A percentile compares a stretch with the other conserved stretches of the same genome.
Evolutionary conservation across 2,329 filamentous ascomycete species (phyloP).

Genomic region (Aschersonia sp.): DNA sequence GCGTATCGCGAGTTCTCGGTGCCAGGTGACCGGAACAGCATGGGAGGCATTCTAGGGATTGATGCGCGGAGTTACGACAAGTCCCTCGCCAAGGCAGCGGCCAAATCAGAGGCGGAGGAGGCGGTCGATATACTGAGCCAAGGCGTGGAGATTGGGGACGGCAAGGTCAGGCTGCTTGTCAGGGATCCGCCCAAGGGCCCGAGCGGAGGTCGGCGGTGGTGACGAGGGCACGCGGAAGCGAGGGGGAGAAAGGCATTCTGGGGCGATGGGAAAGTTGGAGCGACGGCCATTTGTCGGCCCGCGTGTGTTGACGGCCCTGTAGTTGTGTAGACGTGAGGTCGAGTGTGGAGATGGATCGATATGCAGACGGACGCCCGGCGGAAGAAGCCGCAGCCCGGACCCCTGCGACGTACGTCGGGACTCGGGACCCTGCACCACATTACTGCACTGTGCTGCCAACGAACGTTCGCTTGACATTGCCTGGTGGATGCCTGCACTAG

Average conservation of each 20-base stretch:
- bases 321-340: too few species aligned
- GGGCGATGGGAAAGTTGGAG: too few species aligned
- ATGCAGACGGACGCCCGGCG: not conserved
- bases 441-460: too few species aligned
- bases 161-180: constrained; percentile 50
- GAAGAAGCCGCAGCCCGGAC: not conserved
- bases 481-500: too few species aligned
- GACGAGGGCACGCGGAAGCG: not conserved
- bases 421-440: not conserved
- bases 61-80: constrained; percentile 55
- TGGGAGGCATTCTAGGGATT: constrained; percentile 62
- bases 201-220: constrained; percentile 28
- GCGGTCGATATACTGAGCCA: constrained; percentile 45
- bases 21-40: constrained; percentile 72
- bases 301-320: too few species aligned
- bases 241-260: constrained; percentile 6
- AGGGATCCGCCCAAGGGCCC: constrained; percentile 44
- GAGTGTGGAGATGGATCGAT: constrained; percentile 11
- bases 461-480: too few species aligned
- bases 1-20: constrained; percentile 93
- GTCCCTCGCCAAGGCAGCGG: constrained; percentile 34
- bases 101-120: constrained; percentile 19
- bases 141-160: constrained; percentile 26
- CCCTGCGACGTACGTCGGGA: not conserved
- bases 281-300: too few species aligned